These are phyloP conservation scores for Kingdonia uniflora DNA, from an alignment of 164 flowering plant genomes.

Conservation along the genomic window DNA sequence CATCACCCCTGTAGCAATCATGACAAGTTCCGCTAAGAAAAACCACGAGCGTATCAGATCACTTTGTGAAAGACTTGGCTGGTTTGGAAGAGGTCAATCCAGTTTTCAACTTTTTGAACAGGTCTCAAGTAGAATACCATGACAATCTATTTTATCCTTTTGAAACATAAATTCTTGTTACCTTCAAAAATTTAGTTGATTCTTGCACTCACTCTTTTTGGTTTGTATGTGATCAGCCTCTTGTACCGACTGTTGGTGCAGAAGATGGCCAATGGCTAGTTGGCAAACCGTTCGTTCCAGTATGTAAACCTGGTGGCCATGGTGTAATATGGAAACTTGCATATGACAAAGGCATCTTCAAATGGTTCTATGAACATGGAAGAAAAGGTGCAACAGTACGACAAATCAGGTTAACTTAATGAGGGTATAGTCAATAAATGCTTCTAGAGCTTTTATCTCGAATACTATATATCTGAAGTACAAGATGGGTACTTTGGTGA, in stretches of 20 bases:
- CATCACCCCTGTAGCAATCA: slow-evolving; percentile 94
- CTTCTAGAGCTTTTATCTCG: too few species aligned
- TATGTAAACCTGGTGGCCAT: slow-evolving; percentile 97
- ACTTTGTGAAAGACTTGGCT: slow-evolving; percentile 61
- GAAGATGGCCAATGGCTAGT: slow-evolving; percentile 85
- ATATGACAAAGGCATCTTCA: slow-evolving; percentile 69
- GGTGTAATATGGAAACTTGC: slow-evolving; percentile 99
- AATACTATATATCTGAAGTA: too few species aligned
- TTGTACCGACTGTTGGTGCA: slow-evolving; percentile 80
- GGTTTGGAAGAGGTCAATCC: slow-evolving; percentile 94
- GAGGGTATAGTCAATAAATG: too few species aligned
- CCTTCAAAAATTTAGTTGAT: background rate
- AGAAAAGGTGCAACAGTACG: slow-evolving; percentile 88
- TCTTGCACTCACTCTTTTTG: slow-evolving; percentile 13
- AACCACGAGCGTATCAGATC: slow-evolving; percentile 68
- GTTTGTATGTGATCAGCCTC: slow-evolving; percentile 64
- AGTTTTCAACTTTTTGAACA: slow-evolving; percentile 88
- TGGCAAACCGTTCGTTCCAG: slow-evolving; percentile 49
- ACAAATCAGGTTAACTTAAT: slow-evolving; percentile 96
- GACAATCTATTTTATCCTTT: background rate
- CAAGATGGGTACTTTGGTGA: slow-evolving; percentile 13
- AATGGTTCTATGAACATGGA: slow-evolving; percentile 73
- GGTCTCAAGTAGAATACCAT: slow-evolving; percentile 33
- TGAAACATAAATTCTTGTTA: background rate
- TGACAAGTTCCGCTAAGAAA: slow-evolving; percentile 93